phyloP scores from a whole-genome alignment of 1,139 yeast species.

The Kazachstania sp. region DNA sequence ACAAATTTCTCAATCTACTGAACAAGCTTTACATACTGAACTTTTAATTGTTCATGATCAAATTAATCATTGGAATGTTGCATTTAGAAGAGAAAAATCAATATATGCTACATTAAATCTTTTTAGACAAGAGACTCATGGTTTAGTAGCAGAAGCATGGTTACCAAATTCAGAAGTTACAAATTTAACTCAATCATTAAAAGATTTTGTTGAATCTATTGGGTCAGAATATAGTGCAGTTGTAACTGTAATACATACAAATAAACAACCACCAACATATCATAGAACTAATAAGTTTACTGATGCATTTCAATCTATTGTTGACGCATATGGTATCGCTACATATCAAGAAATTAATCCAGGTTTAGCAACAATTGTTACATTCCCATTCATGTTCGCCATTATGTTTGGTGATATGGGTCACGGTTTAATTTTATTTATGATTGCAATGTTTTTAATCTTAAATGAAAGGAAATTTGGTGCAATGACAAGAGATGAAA shows the following conservation, averaged over 20 bases:
- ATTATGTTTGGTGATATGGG: slow-evolving; percentile 85
- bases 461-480: slow-evolving; percentile 51
- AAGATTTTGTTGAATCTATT: slow-evolving; percentile 31
- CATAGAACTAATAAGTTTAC: slow-evolving; percentile 73
- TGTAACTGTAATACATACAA: slow-evolving; percentile 54
- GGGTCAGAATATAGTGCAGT: slow-evolving; percentile 51
- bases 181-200: slow-evolving; percentile 30
- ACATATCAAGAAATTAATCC: slow-evolving; percentile 73
- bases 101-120: slow-evolving; percentile 58
- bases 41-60: slow-evolving; percentile 59
- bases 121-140: slow-evolving; percentile 57
- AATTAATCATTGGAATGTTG: slow-evolving; percentile 58
- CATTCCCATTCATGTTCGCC: slow-evolving; percentile 82
- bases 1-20: slow-evolving; percentile 48
- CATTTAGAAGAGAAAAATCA: slow-evolving; percentile 62
- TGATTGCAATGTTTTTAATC: slow-evolving; percentile 54
- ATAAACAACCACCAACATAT: slow-evolving; percentile 69
- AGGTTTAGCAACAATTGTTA: slow-evolving; percentile 68
- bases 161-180: slow-evolving; percentile 52
- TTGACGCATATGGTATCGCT: slow-evolving; percentile 76
- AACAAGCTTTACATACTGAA: slow-evolving; percentile 58
- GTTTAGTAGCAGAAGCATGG: slow-evolving; percentile 77
- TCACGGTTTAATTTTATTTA: slow-evolving; percentile 59
- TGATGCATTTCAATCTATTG: slow-evolving; percentile 64
- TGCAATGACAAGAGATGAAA: slow-evolving; percentile 62